Evolutionary conservation across 768 basidiomycete species (phyloP), one percentile per base, ranked within the genome.

Genomic region (Auricularia sp.): DNA sequence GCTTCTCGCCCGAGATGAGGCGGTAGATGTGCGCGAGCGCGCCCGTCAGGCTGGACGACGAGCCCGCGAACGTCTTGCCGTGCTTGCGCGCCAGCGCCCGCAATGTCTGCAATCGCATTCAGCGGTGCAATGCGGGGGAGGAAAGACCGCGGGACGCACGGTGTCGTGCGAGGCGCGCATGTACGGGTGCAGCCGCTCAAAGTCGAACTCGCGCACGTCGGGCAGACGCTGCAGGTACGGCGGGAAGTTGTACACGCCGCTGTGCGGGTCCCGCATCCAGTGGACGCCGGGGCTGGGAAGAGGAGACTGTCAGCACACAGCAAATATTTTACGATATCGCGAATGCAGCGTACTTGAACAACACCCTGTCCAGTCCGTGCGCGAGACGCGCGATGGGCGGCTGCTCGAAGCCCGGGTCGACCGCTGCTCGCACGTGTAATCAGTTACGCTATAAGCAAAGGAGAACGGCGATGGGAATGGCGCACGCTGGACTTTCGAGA

Each of bases 11-110:
- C 29, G 91, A 93, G 3, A 97, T 78, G 18, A 93, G 79, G 71
- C 93, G 92, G 72, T 97, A 98, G 18, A 96, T 84, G 60, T 98
- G 93, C 54, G 84, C 80, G 53, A 97, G 79, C 70, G 94, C 84
- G 42, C 89, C 87, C 0, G 92, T 87, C 62, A 97, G 74, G 1
- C 92, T 93, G 7, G 93, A 96, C 0, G 95, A 98, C 3, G 92
- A 95, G 3, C 95, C 96, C 2, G 84, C 83, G 72, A 90, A 97
- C 34, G 70, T 77, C 53, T 83, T 81, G 0, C 80, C 74, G 66
- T 90, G 79, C 53, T 76, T 73, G 67, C 81, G 78, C 1, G 90
- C 88, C 14, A 96, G 75, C 10, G 70, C 69, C 66, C 79, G 78
- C 10, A 96, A 75, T 64, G 91, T 88, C 88, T 93, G 63, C 29